Evolutionary conservation across 2,329 filamentous ascomycete species (phyloP).

Genomic region (Apiospora hydei): DNA sequence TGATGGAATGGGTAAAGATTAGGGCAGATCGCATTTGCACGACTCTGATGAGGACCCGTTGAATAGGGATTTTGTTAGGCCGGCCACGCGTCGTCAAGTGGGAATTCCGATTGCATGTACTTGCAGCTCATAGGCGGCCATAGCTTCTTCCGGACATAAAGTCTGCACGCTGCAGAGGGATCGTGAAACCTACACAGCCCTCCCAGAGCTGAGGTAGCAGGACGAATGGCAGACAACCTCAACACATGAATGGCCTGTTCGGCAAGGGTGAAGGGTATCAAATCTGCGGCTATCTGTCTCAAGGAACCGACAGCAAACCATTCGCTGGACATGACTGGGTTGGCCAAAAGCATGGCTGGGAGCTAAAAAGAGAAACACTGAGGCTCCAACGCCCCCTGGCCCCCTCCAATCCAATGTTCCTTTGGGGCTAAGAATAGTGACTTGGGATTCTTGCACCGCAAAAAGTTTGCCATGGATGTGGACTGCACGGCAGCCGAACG

Average conservation of each 20-base stretch:
- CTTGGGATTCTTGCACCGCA: neutral
- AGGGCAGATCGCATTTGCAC: slow-evolving; percentile 18
- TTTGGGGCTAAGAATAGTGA: neutral
- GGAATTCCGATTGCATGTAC: neutral
- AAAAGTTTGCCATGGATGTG: neutral
- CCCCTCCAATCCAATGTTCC: neutral
- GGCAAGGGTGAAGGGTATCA: neutral
- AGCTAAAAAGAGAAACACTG: neutral
- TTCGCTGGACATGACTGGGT: neutral
- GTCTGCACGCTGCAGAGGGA: neutral
- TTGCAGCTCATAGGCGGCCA: neutral
- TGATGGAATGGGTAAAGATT: slow-evolving; percentile 9
- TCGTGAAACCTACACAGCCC: slow-evolving; percentile 18
- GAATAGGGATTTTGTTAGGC: slow-evolving; percentile 16
- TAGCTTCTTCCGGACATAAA: slow-evolving; percentile 4
- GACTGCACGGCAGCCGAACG: neutral
- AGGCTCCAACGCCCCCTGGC: neutral
- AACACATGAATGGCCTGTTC: neutral
- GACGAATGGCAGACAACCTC: neutral
- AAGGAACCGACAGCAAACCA: neutral
- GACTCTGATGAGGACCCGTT: neutral
- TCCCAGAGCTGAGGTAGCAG: neutral
- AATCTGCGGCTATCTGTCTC: slow-evolving; percentile 8
- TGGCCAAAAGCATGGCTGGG: neutral
- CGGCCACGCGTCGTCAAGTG: slow-evolving; percentile 13